These are phyloP conservation scores for Camelina hispida DNA, from an alignment of 345 rosid species.

Conservation along the genomic window DNA sequence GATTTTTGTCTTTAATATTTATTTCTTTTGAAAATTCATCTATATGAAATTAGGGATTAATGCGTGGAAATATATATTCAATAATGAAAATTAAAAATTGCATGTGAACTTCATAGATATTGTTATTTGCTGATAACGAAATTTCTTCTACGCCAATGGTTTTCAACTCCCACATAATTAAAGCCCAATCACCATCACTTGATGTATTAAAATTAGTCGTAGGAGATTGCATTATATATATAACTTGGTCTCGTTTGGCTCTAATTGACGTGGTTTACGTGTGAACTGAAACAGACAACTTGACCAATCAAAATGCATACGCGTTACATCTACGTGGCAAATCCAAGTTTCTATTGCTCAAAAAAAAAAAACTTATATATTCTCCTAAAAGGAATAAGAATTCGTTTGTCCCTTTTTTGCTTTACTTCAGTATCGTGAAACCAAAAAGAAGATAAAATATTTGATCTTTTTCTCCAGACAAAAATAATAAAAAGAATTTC, in stretches of 20 bases:
- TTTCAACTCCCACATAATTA: not conserved
- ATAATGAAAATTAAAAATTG: not conserved
- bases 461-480: not conserved
- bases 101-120: conserved; percentile 5
- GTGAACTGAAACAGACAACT: conserved; percentile 35
- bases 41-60: not conserved
- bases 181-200: not conserved
- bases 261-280: conserved; percentile 39
- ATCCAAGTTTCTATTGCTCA: not conserved
- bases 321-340: conserved; percentile 33
- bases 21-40: not conserved
- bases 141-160: conserved; percentile 4
- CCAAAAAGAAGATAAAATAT: not conserved
- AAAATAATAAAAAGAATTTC: not conserved
- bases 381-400: not conserved
- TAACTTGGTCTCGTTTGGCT: conserved; percentile 15
- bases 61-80: not conserved
- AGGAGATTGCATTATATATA: not conserved
- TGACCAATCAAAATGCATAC: conserved; percentile 39
- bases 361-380: not conserved
- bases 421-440: not conserved
- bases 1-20: not conserved
- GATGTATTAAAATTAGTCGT: not conserved
- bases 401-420: conserved; percentile 9
- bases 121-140: conserved; percentile 1